Evolutionary conservation across 768 basidiomycete species (phyloP).

Genomic region (Leccinum variicolor): DNA sequence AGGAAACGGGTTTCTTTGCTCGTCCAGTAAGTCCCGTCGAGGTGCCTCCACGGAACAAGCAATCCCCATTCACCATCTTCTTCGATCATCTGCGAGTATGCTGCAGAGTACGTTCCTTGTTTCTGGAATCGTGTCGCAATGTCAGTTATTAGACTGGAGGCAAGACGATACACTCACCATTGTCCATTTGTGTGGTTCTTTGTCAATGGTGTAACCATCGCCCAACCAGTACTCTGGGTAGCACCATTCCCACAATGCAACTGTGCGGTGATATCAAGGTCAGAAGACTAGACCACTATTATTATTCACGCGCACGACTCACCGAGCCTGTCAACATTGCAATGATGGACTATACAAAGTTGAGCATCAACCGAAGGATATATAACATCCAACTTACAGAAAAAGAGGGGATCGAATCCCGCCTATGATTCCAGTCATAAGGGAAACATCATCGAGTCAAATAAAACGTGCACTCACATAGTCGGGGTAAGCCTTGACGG

Average conservation of each 20-base stretch:
- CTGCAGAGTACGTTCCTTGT: slow-evolving; percentile 20
- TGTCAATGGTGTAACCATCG: slow-evolving; percentile 17
- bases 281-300: neutral
- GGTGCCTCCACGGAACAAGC: slow-evolving; percentile 22
- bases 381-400: slow-evolving; percentile 11
- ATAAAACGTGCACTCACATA: slow-evolving; percentile 14
- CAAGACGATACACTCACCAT: slow-evolving; percentile 10
- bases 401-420: slow-evolving; percentile 25
- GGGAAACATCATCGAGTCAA: neutral
- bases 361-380: neutral
- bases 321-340: slow-evolving; percentile 24
- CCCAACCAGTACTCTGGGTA: slow-evolving; percentile 29
- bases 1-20: slow-evolving; percentile 24
- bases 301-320: neutral
- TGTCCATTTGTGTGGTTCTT: slow-evolving; percentile 17
- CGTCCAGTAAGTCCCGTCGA: slow-evolving; percentile 24
- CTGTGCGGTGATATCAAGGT: slow-evolving; percentile 3
- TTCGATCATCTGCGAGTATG: slow-evolving; percentile 18
- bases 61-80: slow-evolving; percentile 14
- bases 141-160: neutral
- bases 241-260: slow-evolving; percentile 31
- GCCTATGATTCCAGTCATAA: slow-evolving; percentile 7
- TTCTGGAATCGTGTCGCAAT: slow-evolving; percentile 2
- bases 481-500: slow-evolving; percentile 15
- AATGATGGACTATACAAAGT: slow-evolving; percentile 19